Conservation (phyloP, 768 basidiomycete species). For the Lactifluus rugatus region DNA sequence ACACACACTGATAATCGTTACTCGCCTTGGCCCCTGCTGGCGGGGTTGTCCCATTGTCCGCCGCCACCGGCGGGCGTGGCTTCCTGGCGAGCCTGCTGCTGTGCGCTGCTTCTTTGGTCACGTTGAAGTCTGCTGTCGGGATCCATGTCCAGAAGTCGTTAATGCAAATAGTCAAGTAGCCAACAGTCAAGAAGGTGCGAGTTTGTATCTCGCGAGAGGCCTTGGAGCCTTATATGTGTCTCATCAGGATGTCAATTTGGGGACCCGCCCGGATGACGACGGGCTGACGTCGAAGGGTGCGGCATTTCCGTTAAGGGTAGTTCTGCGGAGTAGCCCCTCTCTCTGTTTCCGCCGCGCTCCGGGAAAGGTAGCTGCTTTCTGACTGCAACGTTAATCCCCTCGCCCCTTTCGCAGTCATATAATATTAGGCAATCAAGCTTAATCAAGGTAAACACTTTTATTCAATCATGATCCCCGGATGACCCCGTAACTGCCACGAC, state of each 20-base stretch:
- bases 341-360: background rate
- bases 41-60: background rate
- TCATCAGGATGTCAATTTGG: background rate
- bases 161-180: background rate
- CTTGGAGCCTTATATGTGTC: background rate
- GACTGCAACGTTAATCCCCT: background rate
- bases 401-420: background rate
- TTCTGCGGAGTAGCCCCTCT: background rate
- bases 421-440: background rate
- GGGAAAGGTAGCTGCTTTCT: too few relatives aligned
- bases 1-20: background rate
- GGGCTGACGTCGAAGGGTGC: slow-evolving; percentile 1
- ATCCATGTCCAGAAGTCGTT: slow-evolving; percentile 1
- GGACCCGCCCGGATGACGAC: background rate
- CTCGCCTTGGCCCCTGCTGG: slow-evolving; percentile 5
- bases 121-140: background rate
- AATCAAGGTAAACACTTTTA: too few relatives aligned
- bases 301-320: background rate
- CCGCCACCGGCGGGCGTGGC: background rate
- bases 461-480: background rate
- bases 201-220: background rate
- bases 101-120: slow-evolving; percentile 1
- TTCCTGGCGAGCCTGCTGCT: background rate
- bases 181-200: background rate
- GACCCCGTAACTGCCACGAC: background rate